phyloP scores from a whole-genome alignment of 306 rosid species.

The Corylus avellana region DNA sequence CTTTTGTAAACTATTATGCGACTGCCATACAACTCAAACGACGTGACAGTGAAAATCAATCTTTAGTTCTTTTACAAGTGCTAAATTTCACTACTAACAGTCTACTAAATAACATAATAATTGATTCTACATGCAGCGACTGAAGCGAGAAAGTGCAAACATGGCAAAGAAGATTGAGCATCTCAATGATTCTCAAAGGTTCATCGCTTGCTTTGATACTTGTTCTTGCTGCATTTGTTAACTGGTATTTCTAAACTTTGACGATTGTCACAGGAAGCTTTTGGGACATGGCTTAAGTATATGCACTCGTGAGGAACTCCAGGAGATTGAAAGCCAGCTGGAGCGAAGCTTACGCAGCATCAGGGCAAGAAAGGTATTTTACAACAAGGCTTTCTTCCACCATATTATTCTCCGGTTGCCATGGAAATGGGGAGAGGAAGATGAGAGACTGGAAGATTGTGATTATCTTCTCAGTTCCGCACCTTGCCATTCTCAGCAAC shows the following conservation, averaged over 20 bases:
- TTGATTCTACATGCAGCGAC: conserved; percentile 37
- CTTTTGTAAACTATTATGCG: no score
- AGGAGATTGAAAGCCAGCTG: conserved; percentile 41
- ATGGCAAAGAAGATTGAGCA: conserved; percentile 52
- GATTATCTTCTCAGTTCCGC: no score
- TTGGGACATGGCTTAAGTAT: conserved; percentile 48
- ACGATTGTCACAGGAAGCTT: conserved; percentile 49
- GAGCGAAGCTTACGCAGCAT: conserved; percentile 42
- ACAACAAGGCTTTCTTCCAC: background rate
- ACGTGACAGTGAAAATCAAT: no score
- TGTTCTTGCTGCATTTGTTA: background rate
- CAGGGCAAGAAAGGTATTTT: conserved; percentile 54
- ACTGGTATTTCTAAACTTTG: background rate
- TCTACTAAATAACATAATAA: no score
- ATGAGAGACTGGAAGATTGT: background rate
- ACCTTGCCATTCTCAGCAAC: background rate
- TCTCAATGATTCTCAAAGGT: conserved; percentile 59
- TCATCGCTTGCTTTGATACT: conserved; percentile 14
- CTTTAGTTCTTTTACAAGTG: no score
- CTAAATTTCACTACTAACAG: no score
- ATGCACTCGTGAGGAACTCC: conserved; percentile 56
- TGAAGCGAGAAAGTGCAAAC: conserved; percentile 47
- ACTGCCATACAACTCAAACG: no score
- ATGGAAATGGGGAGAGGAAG: background rate
- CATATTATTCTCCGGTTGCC: background rate